Conservation (phyloP, 78 protist genomes). For the Monocercomonoides exilis region DNA sequence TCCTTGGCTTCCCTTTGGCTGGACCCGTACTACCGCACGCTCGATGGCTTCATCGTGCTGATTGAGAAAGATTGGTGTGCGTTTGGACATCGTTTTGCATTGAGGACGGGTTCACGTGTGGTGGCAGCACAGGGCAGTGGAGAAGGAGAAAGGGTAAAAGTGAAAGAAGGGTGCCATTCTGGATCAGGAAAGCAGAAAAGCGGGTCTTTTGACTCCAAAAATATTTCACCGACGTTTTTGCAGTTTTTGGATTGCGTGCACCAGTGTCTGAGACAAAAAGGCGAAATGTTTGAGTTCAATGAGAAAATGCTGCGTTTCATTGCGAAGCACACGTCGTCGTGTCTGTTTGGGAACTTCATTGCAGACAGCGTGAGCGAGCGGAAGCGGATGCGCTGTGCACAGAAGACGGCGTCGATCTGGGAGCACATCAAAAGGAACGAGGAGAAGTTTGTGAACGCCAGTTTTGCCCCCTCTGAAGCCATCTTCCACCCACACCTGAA, state of each 20-base stretch:
- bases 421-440: neutral
- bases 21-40: conserved; percentile 76
- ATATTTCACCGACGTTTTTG: conserved; percentile 74
- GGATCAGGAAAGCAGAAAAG: neutral
- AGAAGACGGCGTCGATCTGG: neutral
- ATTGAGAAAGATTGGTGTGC: conserved; percentile 70
- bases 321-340: neutral
- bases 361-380: neutral
- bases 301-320: conserved; percentile 42
- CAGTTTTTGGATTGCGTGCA: conserved; percentile 80
- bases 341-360: conserved; percentile 32
- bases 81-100: conserved; percentile 64
- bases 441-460: neutral
- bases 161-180: conserved; percentile 72
- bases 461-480: neutral
- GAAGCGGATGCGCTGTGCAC: neutral
- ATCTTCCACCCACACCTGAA: neutral
- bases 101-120: conserved; percentile 21
- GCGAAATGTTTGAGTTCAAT: conserved; percentile 73
- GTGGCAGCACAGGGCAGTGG: conserved; percentile 56
- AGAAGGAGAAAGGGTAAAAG: conserved; percentile 86
- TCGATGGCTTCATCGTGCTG: conserved; percentile 62
- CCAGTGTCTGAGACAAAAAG: conserved; percentile 57
- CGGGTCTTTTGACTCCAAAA: neutral
- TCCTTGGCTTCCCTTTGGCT: conserved; percentile 51